Conservation (phyloP, 2,329 filamentous ascomycete genomes). For the Talaromyces pinophilus region DNA sequence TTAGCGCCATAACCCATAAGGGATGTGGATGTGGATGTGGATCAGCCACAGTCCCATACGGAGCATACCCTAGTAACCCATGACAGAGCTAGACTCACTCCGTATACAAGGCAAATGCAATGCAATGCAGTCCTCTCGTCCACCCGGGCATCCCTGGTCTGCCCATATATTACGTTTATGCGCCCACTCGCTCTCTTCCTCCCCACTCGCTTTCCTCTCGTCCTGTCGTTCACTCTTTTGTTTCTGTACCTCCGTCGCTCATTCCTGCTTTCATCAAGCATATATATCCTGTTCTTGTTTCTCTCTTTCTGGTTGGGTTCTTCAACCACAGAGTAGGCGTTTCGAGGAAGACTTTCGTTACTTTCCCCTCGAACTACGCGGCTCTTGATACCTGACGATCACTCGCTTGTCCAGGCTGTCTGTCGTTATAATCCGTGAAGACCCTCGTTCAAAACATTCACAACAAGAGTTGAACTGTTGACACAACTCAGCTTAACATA, state of each 20-base stretch:
- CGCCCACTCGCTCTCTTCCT: conserved; percentile 6
- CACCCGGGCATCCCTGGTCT: neutral
- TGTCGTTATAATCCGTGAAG: conserved; percentile 22
- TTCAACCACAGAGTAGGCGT: conserved; percentile 15
- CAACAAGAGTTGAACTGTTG: neutral
- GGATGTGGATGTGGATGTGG: neutral
- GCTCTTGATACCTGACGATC: conserved; percentile 15
- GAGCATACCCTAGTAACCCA: neutral
- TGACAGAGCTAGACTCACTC: neutral
- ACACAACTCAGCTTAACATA: conserved; percentile 1
- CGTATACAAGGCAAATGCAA: neutral
- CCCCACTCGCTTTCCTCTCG: conserved; percentile 19
- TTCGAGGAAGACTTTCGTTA: conserved; percentile 23
- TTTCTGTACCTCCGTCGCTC: conserved; percentile 11
- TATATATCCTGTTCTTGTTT: conserved; percentile 16
- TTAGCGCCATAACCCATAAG: neutral
- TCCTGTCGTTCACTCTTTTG: conserved; percentile 6
- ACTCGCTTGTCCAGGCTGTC: conserved; percentile 12
- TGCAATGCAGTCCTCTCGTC: conserved; percentile 20
- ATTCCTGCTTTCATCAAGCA: conserved; percentile 2
- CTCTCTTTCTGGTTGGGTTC: conserved; percentile 16
- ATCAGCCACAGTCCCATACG: conserved; percentile 1
- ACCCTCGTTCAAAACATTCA: neutral
- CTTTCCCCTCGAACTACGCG: conserved; percentile 19
- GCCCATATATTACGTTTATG: conserved; percentile 15